Base-by-base conservation (phyloP, 768 basidiomycete genomes). In the Cystobasidium ongulense region DNA sequence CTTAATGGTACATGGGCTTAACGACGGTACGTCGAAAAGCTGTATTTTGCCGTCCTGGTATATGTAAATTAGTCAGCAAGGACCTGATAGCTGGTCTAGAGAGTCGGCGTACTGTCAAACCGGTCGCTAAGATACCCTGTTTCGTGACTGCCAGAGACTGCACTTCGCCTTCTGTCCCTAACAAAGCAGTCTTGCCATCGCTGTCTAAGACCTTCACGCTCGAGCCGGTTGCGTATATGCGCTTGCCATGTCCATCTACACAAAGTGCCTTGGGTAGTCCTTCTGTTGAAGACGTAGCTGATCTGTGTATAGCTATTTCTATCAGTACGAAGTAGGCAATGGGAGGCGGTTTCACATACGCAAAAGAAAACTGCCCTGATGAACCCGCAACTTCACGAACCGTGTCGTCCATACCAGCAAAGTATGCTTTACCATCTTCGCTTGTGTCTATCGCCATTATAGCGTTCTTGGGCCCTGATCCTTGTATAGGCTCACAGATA, bases 351-450 rank as follows among this genome's bases (percentile, higher is more conserved):
- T 43, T n/a, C 17, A 33, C 35, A 13, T 75, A 41, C 35, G 17
- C 15, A 25, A 50, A 52, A 36, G 29, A 25, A 27, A 41, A 62
- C 31, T 64, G 63, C 39, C 38, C 43, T 5, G 27, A 38, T 27
- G 65, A 7, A 23, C 38, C 36, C 25, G 29, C 36, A 53, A 92
- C 86, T 78, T 91, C 90, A 54, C 88, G 84, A 1, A 92, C 82
- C 36, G 80, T 83, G 79, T 96, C 94, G 75, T 96, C 94, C 78
- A 86, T 92, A 15, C 90, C 93, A 18, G 87, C 82, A 25, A 89
- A 89, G 77, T 86, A 88, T 0, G 89, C 83, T 66, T 85, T 86
- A 31, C 85, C 86, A 8, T 80, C 72, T 0, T 82, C 77, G 11
- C 83, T 82, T 0, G 83, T 79, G 0, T 86, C 83, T 57, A 96